Percentiles rank a stretch among this genome's conserved stretches.
These are phyloP conservation scores for Lathyrus aphaca DNA, from an alignment of 306 rosid genomes.

Conservation along the genomic window DNA sequence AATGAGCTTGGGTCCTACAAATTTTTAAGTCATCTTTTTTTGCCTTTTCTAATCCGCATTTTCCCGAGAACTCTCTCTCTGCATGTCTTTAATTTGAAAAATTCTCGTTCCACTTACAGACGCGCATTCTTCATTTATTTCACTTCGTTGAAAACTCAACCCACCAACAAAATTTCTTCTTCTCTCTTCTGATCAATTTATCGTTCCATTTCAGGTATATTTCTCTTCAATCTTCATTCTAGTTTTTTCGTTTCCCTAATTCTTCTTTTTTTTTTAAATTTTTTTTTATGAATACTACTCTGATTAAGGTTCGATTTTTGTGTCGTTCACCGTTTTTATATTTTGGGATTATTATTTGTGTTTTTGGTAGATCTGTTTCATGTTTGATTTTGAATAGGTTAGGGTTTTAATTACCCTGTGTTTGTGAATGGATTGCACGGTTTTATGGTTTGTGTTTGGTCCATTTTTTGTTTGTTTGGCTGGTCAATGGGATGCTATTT, in stretches of 20 bases:
- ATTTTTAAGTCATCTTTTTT: too few relatives aligned
- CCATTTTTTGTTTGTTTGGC: background rate
- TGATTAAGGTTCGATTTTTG: background rate
- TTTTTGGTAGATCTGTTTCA: constrained; percentile 38
- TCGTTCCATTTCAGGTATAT: constrained; percentile 38
- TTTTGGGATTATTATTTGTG: background rate
- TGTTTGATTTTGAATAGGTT: constrained; percentile 33
- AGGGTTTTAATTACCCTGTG: constrained; percentile 38
- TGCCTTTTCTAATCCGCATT: too few relatives aligned
- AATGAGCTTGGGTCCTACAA: too few relatives aligned
- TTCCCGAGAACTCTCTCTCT: background rate
- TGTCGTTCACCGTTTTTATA: background rate
- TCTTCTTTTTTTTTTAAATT: background rate
- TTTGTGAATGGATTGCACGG: constrained; percentile 26
- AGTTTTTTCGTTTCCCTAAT: background rate
- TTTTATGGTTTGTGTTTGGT: constrained; percentile 32
- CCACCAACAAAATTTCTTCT: constrained; percentile 14
- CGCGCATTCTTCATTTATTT: constrained; percentile 50
- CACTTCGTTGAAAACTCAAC: constrained; percentile 30
- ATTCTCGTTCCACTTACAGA: constrained; percentile 39
- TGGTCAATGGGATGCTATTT: background rate
- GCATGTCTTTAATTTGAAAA: constrained; percentile 65
- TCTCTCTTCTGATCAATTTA: constrained; percentile 38
- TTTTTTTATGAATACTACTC: background rate
- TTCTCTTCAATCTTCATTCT: background rate